These are phyloP conservation scores for Pseudogymnoascus sp. DNA, from an alignment of 2,329 filamentous ascomycete species.

Conservation along the genomic window DNA sequence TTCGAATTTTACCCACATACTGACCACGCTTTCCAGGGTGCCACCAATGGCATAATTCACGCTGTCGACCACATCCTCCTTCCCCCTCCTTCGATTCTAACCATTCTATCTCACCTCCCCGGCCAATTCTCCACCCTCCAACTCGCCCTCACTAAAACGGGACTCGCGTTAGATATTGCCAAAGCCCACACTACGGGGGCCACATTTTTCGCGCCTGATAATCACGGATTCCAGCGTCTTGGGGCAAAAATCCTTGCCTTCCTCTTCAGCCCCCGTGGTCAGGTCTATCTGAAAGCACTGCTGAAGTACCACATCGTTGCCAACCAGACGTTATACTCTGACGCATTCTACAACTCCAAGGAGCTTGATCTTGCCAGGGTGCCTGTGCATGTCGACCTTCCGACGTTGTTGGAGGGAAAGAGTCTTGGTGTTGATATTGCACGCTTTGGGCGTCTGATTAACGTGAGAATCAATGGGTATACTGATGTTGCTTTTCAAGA, in stretches of 20 bases:
- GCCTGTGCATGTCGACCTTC: conserved; percentile 58
- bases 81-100: conserved; percentile 59
- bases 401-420: conserved; percentile 62
- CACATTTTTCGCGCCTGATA: conserved; percentile 75
- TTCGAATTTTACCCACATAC: background rate
- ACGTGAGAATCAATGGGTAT: conserved; percentile 70
- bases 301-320: conserved; percentile 72
- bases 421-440: conserved; percentile 65
- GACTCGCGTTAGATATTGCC: conserved; percentile 55
- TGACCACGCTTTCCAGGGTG: conserved; percentile 40
- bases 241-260: conserved; percentile 71
- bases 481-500: conserved; percentile 60
- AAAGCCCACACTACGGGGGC: conserved; percentile 51
- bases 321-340: conserved; percentile 73
- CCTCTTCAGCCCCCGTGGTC: conserved; percentile 71
- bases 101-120: conserved; percentile 60
- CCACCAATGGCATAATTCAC: conserved; percentile 76
- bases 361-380: conserved; percentile 35
- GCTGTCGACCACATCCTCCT: conserved; percentile 67
- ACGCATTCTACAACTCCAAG: conserved; percentile 58
- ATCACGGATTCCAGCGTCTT: conserved; percentile 71
- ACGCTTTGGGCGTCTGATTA: conserved; percentile 59
- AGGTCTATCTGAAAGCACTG: conserved; percentile 69
- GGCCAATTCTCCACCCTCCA: conserved; percentile 70
- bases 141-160: conserved; percentile 67